Evolutionary conservation across 129 eudicot genomes (phyloP).

Genomic region (Smallanthus sonchifolius): DNA sequence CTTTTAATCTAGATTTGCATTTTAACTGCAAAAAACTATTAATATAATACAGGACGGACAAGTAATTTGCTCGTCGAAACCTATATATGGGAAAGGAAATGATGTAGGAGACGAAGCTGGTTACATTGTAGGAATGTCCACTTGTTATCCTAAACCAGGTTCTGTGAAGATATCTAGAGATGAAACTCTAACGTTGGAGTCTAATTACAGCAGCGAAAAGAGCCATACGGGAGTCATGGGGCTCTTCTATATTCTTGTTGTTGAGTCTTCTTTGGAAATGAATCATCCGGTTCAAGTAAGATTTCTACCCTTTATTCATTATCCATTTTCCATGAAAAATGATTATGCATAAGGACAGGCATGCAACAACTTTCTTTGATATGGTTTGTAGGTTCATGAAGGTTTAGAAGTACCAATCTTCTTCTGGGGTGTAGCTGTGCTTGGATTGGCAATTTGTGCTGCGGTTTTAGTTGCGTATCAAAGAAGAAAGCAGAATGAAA

Average conservation of each 20-base stretch:
- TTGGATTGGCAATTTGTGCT: constrained; percentile 31
- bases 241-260: constrained; percentile 66
- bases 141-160: constrained; percentile 77
- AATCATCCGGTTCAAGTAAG: constrained; percentile 39
- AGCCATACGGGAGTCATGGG: constrained; percentile 80
- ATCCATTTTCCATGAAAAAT: neutral
- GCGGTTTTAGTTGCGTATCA: constrained; percentile 23
- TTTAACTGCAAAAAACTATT: neutral
- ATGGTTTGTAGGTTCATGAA: constrained; percentile 21
- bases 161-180: constrained; percentile 50
- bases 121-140: constrained; percentile 79
- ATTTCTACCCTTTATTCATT: neutral
- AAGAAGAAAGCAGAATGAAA: constrained; percentile 10
- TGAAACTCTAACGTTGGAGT: constrained; percentile 51
- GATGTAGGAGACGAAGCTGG: constrained; percentile 77
- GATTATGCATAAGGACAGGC: neutral
- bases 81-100: constrained; percentile 59
- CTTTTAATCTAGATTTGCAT: neutral
- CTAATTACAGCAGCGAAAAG: constrained; percentile 54
- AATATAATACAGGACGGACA: constrained; percentile 50
- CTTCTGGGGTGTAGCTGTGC: constrained; percentile 24
- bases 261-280: constrained; percentile 31
- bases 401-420: constrained; percentile 9
- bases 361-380: neutral
- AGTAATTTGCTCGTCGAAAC: constrained; percentile 55